Conservation (phyloP, 2,329 filamentous ascomycete species). For the Colletotrichum sp. region DNA sequence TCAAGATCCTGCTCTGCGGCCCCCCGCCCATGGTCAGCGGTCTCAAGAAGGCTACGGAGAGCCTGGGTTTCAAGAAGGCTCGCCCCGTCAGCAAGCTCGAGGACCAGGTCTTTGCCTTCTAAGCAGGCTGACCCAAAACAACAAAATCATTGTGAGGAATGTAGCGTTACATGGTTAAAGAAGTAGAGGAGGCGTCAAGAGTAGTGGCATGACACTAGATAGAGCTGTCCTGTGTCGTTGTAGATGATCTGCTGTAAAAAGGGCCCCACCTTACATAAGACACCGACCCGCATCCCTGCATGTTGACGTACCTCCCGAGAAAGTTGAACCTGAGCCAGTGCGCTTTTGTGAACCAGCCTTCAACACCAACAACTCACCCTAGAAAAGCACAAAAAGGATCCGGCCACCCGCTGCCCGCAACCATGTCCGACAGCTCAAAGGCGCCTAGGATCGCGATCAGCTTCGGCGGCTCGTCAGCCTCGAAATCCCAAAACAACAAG, state of each 20-base stretch:
- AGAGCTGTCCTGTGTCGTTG: neutral
- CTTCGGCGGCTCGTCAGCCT: constrained; percentile 15
- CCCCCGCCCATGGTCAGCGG: constrained; percentile 96
- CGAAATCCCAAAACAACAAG: neutral
- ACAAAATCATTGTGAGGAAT: no score
- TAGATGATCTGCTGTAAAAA: neutral
- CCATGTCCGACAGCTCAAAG: constrained; percentile 18
- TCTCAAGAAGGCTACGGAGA: constrained; percentile 94
- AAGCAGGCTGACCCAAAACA: constrained; percentile 19
- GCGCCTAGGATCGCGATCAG: constrained; percentile 21
- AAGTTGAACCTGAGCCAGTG: neutral
- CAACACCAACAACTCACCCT: neutral
- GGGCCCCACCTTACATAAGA: constrained; percentile 10
- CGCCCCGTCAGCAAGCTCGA: constrained; percentile 95
- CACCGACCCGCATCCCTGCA: neutral
- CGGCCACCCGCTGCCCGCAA: neutral
- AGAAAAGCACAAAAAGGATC: neutral
- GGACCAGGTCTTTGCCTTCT: constrained; percentile 97
- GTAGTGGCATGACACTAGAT: neutral
- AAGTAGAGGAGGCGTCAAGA: neutral
- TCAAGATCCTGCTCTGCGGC: constrained; percentile 94
- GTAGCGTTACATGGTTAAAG: neutral
- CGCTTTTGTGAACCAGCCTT: neutral
- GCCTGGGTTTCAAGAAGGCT: constrained; percentile 90
- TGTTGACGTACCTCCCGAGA: constrained; percentile 12